Conservation (phyloP, 768 basidiomycete species). For the Antrodiella citrinella region DNA sequence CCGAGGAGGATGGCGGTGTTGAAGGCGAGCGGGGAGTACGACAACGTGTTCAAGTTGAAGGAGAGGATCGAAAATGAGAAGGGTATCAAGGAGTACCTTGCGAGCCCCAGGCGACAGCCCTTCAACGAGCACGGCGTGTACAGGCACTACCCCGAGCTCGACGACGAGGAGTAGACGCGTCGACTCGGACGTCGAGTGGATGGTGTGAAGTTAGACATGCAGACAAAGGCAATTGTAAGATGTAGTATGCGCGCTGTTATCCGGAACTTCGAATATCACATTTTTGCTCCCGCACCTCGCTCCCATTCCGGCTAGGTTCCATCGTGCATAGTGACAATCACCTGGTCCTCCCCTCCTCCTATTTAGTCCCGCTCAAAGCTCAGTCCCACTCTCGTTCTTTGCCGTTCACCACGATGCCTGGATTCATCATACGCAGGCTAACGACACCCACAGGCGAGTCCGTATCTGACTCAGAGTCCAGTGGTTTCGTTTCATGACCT, state of each 20-base stretch:
- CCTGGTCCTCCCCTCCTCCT: no score
- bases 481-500: not conserved
- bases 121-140: constrained; percentile 26
- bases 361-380: no score
- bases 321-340: no score
- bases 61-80: constrained; percentile 25
- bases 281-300: no score
- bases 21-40: constrained; percentile 17
- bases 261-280: no score
- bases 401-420: not conserved
- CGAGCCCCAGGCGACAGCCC: constrained; percentile 22
- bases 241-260: no score
- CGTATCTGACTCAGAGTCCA: not conserved
- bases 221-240: no score
- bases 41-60: constrained; percentile 24
- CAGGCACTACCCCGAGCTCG: constrained; percentile 32
- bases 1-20: constrained; percentile 25
- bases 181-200: no score
- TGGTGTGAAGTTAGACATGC: not conserved
- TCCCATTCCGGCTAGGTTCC: no score
- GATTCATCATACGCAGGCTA: not conserved
- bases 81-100: constrained; percentile 27
- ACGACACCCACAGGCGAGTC: not conserved
- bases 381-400: no score
- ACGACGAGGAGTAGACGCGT: constrained; percentile 23